Percentiles rank a stretch among this genome's conserved stretches.
phyloP scores from a whole-genome alignment of 805 yeast species.

The Blastobotrys attinorum region DNA sequence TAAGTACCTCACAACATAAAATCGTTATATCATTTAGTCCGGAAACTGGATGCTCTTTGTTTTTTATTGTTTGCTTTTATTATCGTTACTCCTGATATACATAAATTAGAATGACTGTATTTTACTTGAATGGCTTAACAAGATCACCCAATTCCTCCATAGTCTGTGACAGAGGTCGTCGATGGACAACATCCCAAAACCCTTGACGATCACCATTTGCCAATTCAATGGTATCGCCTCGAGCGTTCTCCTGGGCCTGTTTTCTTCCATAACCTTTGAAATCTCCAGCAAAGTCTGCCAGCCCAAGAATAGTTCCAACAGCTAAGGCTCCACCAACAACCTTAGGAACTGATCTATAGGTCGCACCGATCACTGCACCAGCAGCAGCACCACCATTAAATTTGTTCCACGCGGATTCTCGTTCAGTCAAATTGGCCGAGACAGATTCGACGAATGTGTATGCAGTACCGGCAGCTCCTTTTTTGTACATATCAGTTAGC shows the following conservation, averaged over 20 bases:
- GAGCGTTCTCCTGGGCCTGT: conserved; percentile 20
- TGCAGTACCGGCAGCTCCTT: conserved; percentile 44
- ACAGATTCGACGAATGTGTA: conserved; percentile 36
- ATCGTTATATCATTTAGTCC: too few species aligned
- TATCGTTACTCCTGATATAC: too few species aligned
- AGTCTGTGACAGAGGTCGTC: conserved; percentile 78
- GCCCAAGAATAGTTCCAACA: conserved; percentile 38
- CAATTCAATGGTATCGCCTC: conserved; percentile 31
- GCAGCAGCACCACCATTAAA: conserved; percentile 41
- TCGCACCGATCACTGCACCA: conserved; percentile 37
- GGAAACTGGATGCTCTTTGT: too few species aligned
- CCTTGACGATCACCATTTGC: conserved; percentile 39
- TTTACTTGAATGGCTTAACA: conserved; percentile 18
- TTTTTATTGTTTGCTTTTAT: too few species aligned
- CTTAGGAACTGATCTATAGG: conserved; percentile 27
- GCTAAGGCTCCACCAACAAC: conserved; percentile 41
- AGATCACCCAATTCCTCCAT: conserved; percentile 58
- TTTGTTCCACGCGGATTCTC: conserved; percentile 54
- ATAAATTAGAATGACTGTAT: too few species aligned
- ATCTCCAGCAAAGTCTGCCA: conserved; percentile 29
- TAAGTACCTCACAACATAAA: too few species aligned
- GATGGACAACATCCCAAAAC: conserved; percentile 73
- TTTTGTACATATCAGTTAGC: neutral
- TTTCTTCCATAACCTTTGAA: conserved; percentile 22
- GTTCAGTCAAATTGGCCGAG: conserved; percentile 52